Evolutionary conservation across 441 rosid genomes (phyloP).

Genomic region (Populus hybrid): DNA sequence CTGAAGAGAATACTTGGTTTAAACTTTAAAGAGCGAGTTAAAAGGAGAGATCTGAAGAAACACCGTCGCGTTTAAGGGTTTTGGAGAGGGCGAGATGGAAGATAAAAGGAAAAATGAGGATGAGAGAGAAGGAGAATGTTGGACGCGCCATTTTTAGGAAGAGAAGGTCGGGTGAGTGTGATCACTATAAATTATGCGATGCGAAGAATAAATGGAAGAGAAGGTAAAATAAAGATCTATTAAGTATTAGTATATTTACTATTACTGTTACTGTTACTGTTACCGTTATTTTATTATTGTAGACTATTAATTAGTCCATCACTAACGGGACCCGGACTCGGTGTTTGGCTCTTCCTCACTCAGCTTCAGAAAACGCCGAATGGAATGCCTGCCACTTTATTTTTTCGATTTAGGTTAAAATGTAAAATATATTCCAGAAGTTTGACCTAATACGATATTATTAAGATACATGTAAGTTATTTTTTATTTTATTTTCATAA

Average conservation of each 20-base stretch:
- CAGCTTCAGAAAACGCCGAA: not conserved
- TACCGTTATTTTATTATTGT: too few relatives aligned
- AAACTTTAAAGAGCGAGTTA: not conserved
- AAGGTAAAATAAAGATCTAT: too few relatives aligned
- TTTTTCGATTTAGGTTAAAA: not conserved
- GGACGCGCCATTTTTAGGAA: constrained; percentile 27
- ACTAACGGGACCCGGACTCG: not conserved
- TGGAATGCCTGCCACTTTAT: not conserved
- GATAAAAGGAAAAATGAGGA: constrained; percentile 35
- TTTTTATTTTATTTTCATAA: too few relatives aligned
- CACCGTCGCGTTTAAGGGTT: constrained; percentile 79
- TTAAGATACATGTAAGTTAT: too few relatives aligned
- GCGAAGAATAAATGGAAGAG: too few relatives aligned
- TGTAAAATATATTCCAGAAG: too few relatives aligned
- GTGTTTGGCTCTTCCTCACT: not conserved
- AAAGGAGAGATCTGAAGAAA: not conserved
- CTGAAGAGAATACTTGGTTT: not conserved
- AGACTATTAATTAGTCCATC: too few relatives aligned
- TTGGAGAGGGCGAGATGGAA: constrained; percentile 42
- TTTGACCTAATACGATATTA: too few relatives aligned
- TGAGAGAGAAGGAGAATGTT: constrained; percentile 13
- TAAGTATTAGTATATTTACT: too few relatives aligned
- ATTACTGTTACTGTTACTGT: too few relatives aligned
- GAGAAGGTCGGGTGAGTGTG: not conserved
- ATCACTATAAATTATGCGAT: too few relatives aligned